A percentile compares a stretch with the other conserved stretches of the same genome.
Conservation (phyloP, 805 yeast genomes). For the Candida oleophila region DNA sequence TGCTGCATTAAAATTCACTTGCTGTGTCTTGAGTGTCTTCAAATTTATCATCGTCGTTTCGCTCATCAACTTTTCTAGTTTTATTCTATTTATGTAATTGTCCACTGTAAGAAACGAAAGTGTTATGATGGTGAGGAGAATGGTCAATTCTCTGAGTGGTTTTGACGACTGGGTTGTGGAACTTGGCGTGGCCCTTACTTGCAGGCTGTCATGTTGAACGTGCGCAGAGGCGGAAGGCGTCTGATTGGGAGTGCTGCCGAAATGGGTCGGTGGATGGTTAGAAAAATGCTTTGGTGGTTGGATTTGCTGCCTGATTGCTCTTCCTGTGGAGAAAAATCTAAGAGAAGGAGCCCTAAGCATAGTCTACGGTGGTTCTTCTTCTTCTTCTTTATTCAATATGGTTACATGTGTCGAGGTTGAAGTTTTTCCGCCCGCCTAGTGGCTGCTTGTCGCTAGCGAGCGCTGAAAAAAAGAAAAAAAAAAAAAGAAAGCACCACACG, state of each 20-base stretch:
- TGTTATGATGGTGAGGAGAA: conserved; percentile 42
- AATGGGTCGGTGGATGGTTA: neutral
- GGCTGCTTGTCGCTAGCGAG: too few species aligned
- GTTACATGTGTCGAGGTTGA: too few species aligned
- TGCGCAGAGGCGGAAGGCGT: neutral
- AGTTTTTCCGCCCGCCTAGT: too few species aligned
- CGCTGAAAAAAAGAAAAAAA: too few species aligned
- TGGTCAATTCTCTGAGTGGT: conserved; percentile 36
- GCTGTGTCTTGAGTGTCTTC: conserved; percentile 40
- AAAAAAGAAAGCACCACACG: too few species aligned
- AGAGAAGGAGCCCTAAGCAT: neutral
- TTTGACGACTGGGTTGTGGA: neutral
- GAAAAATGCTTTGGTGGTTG: conserved; percentile 3
- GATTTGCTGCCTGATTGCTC: neutral
- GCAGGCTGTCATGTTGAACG: neutral
- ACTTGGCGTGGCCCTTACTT: neutral
- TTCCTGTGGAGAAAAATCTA: neutral
- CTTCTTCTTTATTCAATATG: neutral
- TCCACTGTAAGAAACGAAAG: conserved; percentile 52
- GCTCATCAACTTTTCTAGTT: conserved; percentile 31
- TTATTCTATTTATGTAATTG: conserved; percentile 43
- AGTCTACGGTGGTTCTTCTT: neutral
- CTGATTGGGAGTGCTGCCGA: neutral
- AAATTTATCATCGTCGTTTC: conserved; percentile 38
- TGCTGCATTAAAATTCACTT: conserved; percentile 49